Base-by-base conservation (phyloP, 1,139 yeast species). In the Arxiozyma bovina region DNA sequence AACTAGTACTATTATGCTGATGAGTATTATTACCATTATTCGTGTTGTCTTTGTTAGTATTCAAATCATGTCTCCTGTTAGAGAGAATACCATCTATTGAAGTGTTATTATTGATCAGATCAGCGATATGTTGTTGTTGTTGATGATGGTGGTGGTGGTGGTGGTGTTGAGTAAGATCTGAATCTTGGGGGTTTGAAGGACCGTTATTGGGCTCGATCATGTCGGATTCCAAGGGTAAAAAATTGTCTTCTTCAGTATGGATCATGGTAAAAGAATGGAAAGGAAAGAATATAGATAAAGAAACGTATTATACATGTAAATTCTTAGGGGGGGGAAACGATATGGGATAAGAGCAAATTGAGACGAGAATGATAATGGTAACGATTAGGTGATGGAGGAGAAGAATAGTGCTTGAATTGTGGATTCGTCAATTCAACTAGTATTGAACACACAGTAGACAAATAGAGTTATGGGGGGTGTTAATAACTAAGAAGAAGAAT, bases 181-280 rank as follows among this genome's bases (percentile, higher is more conserved):
- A 11, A 18, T 23, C 48, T 3, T 20, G 23, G 30, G n/a, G 17
- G n/a, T 45, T 20, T 18, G 18, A 45, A 25, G 42, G 30, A n/a
- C 34, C 25, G 12, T 50, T 45, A 22, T 43, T 46, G 44, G 42
- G 25, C 11, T 50, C 49, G 1, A 48, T 43, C 42, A 56, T 48
- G 23, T 53, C 56, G 9, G 58, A 22, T n/a, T 55, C 57, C 44
- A 57, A 44, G 4, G 59, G 56, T 38, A 50, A 55, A 21, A 52
- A 57, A 30, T 52, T 52, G 7, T 53, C 55, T 23, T 54, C 58
- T 41, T 43, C 50, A 21, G 43, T 17, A 18, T 42, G 17, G 40
- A 15, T 34, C 40, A 34, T 34, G 40, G 40, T 34, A 2, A 34
- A 34, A 15, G 40, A 8, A 34, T 12, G n/a, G 4, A 34, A 34